Conservation (phyloP, 164 flowering plant genomes). For the Nymphaea colorata region DNA sequence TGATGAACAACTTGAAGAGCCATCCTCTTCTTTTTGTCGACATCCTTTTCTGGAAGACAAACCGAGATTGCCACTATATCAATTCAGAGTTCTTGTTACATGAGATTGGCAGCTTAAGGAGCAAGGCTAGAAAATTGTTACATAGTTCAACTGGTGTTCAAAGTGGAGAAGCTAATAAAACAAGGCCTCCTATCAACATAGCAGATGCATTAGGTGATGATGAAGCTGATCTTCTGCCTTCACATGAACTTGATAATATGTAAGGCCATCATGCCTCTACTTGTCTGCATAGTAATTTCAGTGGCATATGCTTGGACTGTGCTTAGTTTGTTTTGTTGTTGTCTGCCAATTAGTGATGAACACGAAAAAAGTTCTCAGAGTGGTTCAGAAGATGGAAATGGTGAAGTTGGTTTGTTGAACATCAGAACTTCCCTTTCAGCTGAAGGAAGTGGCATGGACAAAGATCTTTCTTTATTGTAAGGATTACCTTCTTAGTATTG, state of each 20-base stretch:
- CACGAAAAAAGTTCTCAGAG: not conserved
- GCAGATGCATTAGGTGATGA: constrained; percentile 96
- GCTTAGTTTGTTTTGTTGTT: no score
- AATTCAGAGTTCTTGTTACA: constrained; percentile 51
- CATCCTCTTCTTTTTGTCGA: constrained; percentile 91
- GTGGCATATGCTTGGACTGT: no score
- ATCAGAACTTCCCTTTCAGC: not conserved
- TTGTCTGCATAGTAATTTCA: no score
- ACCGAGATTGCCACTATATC: constrained; percentile 72
- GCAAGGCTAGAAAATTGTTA: constrained; percentile 26
- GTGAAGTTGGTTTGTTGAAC: constrained; percentile 23
- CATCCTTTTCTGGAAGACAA: constrained; percentile 79
- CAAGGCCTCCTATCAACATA: constrained; percentile 23
- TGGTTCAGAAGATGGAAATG: constrained; percentile 7
- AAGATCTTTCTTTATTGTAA: not conserved
- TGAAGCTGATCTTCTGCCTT: constrained; percentile 58
- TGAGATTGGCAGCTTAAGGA: constrained; percentile 46
- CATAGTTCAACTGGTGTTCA: constrained; percentile 10
- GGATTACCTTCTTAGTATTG: not conserved
- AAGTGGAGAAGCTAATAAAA: not conserved
- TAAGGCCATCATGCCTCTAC: not conserved
- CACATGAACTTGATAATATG: constrained; percentile 15
- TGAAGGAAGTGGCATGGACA: not conserved
- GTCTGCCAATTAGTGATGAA: not conserved
- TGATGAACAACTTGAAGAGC: constrained; percentile 70